phyloP scores from a whole-genome alignment of 305 asterid species.

The Solanum chacoense region DNA sequence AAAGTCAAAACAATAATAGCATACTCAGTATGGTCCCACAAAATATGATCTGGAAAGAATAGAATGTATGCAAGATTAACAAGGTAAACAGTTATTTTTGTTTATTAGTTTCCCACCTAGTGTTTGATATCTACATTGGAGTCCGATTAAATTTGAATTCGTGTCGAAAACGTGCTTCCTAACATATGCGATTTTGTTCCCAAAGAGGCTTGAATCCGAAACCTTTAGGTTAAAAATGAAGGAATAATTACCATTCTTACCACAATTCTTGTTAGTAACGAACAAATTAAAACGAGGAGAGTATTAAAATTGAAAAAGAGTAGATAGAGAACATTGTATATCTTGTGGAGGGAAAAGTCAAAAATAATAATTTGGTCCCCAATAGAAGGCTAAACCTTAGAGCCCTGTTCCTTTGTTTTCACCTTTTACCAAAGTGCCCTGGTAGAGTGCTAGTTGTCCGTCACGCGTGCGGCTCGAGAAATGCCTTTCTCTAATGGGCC shows the following conservation, averaged over 20 bases:
- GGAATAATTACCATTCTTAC: fast-evolving
- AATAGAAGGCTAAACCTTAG: background rate
- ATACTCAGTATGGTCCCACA: too few species aligned
- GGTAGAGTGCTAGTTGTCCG: background rate
- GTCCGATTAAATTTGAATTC: fast-evolving
- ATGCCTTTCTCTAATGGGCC: constrained; percentile 15
- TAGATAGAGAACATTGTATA: background rate
- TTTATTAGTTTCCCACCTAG: too few species aligned
- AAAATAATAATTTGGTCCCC: background rate
- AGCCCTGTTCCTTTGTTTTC: background rate
- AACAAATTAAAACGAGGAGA: background rate
- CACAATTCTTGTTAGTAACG: too few species aligned
- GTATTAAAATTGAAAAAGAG: too few species aligned
- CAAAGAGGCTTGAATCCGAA: too few species aligned
- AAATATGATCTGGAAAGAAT: too few species aligned
- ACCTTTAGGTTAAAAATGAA: fast-evolving
- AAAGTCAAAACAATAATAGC: background rate
- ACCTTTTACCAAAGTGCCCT: background rate
- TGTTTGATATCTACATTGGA: background rate
- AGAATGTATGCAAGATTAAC: background rate
- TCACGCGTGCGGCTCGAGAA: constrained; percentile 38
- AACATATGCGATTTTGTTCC: background rate
- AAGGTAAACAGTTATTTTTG: background rate
- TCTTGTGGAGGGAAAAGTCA: background rate
- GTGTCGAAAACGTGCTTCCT: fast-evolving